A percentile compares a stretch with the other conserved stretches of the same genome.
Evolutionary conservation across 495 filamentous ascomycete genomes (phyloP).

Genomic region (Penicillium maclennaniae): DNA sequence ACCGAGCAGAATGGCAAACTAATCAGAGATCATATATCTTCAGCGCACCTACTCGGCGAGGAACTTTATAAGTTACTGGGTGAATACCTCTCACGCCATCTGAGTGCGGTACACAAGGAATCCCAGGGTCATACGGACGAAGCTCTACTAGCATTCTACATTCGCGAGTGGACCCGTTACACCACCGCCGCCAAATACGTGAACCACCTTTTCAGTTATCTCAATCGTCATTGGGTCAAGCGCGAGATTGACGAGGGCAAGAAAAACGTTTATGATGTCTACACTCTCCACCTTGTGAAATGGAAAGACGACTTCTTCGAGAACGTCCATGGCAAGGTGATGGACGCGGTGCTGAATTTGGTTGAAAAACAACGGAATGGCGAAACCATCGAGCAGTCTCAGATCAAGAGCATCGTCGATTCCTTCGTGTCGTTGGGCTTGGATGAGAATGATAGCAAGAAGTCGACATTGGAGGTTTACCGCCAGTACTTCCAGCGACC

Average conservation of each 20-base stretch:
- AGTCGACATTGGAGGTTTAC: slow-evolving; percentile 94
- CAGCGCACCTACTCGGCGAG: slow-evolving; percentile 91
- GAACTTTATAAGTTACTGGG: slow-evolving; percentile 92
- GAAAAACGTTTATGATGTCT: slow-evolving; percentile 97
- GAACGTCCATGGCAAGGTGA: slow-evolving; percentile 78
- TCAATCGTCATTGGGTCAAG: slow-evolving; percentile 99
- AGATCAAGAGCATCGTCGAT: slow-evolving; percentile 96
- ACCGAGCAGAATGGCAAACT: background rate
- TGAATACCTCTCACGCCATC: slow-evolving; percentile 73
- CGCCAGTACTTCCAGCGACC: slow-evolving; percentile 85
- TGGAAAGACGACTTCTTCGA: slow-evolving; percentile 92
- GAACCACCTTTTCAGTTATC: slow-evolving; percentile 94
- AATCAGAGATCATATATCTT: slow-evolving; percentile 8
- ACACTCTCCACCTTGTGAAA: slow-evolving; percentile 90
- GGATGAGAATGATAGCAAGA: slow-evolving; percentile 88
- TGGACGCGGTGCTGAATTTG: slow-evolving; percentile 90
- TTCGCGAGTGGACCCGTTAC: slow-evolving; percentile 92
- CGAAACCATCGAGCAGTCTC: slow-evolving; percentile 94
- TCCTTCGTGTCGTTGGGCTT: slow-evolving; percentile 94
- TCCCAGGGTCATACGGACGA: slow-evolving; percentile 82
- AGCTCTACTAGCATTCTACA: slow-evolving; percentile 90
- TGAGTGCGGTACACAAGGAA: slow-evolving; percentile 58
- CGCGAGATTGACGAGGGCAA: slow-evolving; percentile 98
- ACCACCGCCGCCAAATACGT: slow-evolving; percentile 94
- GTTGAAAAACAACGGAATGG: slow-evolving; percentile 97